Conservation (phyloP, 2,329 filamentous ascomycete species). For the Coniochaeta ligniaria region DNA sequence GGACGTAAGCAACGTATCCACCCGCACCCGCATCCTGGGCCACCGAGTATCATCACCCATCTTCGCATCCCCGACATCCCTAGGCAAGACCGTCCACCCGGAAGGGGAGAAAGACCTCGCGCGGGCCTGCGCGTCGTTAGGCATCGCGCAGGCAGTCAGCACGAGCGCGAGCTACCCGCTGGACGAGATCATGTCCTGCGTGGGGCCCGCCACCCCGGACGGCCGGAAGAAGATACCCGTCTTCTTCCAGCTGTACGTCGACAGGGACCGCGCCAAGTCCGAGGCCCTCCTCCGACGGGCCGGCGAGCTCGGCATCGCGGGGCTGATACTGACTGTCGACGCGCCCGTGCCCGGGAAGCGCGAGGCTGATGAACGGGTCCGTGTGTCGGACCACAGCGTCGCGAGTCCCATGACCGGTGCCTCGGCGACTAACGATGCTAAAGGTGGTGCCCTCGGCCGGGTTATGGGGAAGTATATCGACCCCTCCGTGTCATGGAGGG, state of each 20-base stretch:
- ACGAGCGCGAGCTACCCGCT: constrained; percentile 55
- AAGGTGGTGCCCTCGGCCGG: constrained; percentile 48
- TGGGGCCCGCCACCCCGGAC: constrained; percentile 14
- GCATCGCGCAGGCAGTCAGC: constrained; percentile 53
- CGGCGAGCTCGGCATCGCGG: constrained; percentile 37
- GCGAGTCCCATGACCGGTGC: constrained; percentile 41
- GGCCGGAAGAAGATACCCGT: constrained; percentile 15
- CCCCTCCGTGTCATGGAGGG: constrained; percentile 52
- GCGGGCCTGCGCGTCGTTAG: constrained; percentile 38
- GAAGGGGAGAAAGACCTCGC: constrained; percentile 56
- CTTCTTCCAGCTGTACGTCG: constrained; percentile 58
- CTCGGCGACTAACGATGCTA: constrained; percentile 41
- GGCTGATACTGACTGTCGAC: constrained; percentile 53
- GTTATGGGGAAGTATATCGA: constrained; percentile 52
- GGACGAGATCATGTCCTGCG: constrained; percentile 37
- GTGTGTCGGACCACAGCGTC: constrained; percentile 31
- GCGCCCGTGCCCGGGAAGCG: constrained; percentile 49
- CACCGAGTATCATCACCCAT: constrained; percentile 45
- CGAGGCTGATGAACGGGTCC: constrained; percentile 32
- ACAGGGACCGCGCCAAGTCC: constrained; percentile 45
- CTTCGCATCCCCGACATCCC: constrained; percentile 57
- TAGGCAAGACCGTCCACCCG: constrained; percentile 56
- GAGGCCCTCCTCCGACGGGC: constrained; percentile 40
- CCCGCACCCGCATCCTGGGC: constrained; percentile 47
- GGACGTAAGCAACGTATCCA: constrained; percentile 44